Evolutionary conservation across 2,329 filamentous ascomycete species (phyloP).

Genomic region (Verticillium zaregamsianum): DNA sequence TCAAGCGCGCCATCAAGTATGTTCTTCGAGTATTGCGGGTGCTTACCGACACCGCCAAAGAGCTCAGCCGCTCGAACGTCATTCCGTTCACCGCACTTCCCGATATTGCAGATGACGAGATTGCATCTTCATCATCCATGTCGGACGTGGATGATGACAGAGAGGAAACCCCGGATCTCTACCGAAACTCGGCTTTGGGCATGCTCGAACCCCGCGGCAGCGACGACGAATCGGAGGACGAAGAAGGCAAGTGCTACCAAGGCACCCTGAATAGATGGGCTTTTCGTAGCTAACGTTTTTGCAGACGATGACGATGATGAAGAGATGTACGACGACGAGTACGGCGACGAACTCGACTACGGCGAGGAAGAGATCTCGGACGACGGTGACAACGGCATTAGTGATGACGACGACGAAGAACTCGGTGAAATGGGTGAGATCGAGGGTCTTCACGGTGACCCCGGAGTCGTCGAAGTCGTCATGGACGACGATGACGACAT

Average conservation of each 20-base stretch:
- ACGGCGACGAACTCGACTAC: conserved; percentile 92
- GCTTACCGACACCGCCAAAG: conserved; percentile 81
- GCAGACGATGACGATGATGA: conserved; percentile 64
- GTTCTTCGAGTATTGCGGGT: conserved; percentile 86
- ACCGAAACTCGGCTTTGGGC: conserved; percentile 91
- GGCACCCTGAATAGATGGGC: background rate
- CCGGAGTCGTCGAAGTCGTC: conserved; percentile 67
- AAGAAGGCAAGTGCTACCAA: conserved; percentile 45
- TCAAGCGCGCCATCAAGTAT: conserved; percentile 93
- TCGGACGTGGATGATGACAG: conserved; percentile 83
- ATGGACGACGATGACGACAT: conserved; percentile 67
- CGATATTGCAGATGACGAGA: conserved; percentile 75
- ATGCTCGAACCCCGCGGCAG: conserved; percentile 85
- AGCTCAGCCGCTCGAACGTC: conserved; percentile 77
- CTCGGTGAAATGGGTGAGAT: conserved; percentile 81
- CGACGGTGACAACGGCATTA: conserved; percentile 82
- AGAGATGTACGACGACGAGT: conserved; percentile 90
- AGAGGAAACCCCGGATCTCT: conserved; percentile 94
- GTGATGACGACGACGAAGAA: conserved; percentile 77
- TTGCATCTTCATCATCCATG: conserved; percentile 80
- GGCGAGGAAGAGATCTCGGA: conserved; percentile 72
- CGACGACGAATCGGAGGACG: conserved; percentile 70
- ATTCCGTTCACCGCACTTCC: conserved; percentile 63
- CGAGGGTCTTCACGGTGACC: conserved; percentile 65
- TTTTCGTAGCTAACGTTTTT: conserved; percentile 15